A percentile compares a stretch with the other conserved stretches of the same genome.
These are phyloP conservation scores for Pugionium dolabratum DNA, from an alignment of 345 rosid genomes.

Conservation along the genomic window DNA sequence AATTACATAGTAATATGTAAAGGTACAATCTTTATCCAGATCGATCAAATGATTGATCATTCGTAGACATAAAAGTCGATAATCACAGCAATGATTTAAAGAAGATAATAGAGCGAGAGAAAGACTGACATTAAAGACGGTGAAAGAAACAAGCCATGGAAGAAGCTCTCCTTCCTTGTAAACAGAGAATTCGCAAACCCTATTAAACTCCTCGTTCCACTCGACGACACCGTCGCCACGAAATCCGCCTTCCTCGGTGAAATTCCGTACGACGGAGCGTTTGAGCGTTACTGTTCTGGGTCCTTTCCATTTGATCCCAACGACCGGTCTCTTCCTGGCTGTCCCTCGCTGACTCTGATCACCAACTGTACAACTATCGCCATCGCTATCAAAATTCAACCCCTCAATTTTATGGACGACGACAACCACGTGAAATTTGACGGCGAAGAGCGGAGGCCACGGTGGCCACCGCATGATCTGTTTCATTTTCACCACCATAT, in stretches of 20 bases:
- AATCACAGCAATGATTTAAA: not conserved
- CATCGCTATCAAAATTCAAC: constrained; percentile 30
- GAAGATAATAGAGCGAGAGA: constrained; percentile 7
- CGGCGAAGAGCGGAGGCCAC: constrained; percentile 52
- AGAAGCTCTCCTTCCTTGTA: constrained; percentile 45
- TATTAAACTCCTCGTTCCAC: constrained; percentile 65
- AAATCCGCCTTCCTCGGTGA: constrained; percentile 50
- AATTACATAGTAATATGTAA: constrained; percentile 17
- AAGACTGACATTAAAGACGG: constrained; percentile 53
- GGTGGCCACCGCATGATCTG: constrained; percentile 57
- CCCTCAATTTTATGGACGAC: constrained; percentile 47
- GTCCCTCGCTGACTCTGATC: constrained; percentile 23
- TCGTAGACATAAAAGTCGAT: constrained; percentile 8
- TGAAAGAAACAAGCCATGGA: constrained; percentile 57
- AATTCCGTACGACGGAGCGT: constrained; percentile 42
- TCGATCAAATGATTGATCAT: not conserved
- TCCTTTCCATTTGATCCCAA: constrained; percentile 63
- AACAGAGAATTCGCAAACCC: constrained; percentile 52
- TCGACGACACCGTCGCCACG: constrained; percentile 52
- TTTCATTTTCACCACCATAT: constrained; percentile 52
- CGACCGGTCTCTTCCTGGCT: constrained; percentile 46
- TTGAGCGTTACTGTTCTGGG: constrained; percentile 44
- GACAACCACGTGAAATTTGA: constrained; percentile 49
- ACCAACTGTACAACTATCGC: not conserved
- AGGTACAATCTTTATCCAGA: constrained; percentile 8